Base-by-base conservation (phyloP, 495 filamentous ascomycete species). In the Viridothelium virens region DNA sequence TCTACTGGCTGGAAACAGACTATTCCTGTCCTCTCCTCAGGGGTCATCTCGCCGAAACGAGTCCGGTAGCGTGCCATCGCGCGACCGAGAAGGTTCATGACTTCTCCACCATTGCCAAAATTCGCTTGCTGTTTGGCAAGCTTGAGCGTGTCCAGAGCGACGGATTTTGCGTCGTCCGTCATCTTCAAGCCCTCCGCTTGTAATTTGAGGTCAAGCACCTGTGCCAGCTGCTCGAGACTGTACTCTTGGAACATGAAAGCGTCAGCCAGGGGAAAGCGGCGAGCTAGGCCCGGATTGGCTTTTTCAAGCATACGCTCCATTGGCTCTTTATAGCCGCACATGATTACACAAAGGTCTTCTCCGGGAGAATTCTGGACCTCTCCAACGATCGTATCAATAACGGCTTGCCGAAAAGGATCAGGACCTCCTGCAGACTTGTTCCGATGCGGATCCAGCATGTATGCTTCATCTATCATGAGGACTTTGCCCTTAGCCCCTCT, bases 381-480 rank as follows among this genome's bases (percentile, higher is more conserved):
- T 14, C 61, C 31, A n/a, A 70, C 68, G 2, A 70, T 41, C 31
- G 68, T 70, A 56, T 72, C 70, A 47, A 72, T 64, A 36, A 69
- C 62, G 18, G 10, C 48, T 53, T 53, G 48, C 48, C 48, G 48
- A 18, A 14, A 18, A 9, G 48, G 48, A 25, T 18, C 9, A 18
- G 48, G 12, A 18, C 48, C 48, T 14, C 12, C 48, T 5, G 5
- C 18, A 25, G 5, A 53, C 18, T 18, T 53, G 18, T 25, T 11
- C n/a, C 16, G 48, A 53, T 18, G 9, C 11, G 48, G 48, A n/a
- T 53, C 48, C 48, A 53, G 18, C 59, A 62, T 62, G 68, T 89
- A 87, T 0, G 87, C 87, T 67, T 89, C 87, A 64, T 89, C 86
- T 18, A 89, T 76, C 62, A 88, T 85, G 1, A 89, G 79, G 2